phyloP scores from a whole-genome alignment of 495 filamentous ascomycete genomes.

The Aspergillus indologenus region DNA sequence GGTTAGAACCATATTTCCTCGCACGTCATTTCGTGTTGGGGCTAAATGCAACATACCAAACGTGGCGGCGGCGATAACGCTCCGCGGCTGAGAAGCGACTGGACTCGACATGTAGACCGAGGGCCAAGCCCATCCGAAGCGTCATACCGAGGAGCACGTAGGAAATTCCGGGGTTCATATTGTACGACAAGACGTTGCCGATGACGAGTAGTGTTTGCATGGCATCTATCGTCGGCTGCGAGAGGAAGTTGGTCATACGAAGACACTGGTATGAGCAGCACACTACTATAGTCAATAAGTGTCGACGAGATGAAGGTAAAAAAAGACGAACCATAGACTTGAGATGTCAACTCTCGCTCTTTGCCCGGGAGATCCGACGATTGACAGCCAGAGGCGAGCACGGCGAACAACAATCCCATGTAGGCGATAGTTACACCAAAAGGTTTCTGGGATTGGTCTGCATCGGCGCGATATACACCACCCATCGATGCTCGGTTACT shows the following conservation, averaged over 20 bases:
- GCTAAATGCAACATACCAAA: constrained; percentile 34
- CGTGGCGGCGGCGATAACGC: constrained; percentile 39
- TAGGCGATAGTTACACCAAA: constrained; percentile 62
- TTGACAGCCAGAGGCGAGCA: constrained; percentile 78
- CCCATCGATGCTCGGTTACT: constrained; percentile 55
- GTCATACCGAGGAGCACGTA: constrained; percentile 58
- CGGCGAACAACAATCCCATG: constrained; percentile 72
- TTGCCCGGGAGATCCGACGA: constrained; percentile 65
- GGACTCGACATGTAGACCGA: constrained; percentile 54
- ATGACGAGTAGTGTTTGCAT: constrained; percentile 58
- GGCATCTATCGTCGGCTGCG: constrained; percentile 54
- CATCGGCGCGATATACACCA: constrained; percentile 39
- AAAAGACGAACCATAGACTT: constrained; percentile 50
- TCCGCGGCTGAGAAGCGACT: constrained; percentile 43
- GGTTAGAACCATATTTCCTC: constrained; percentile 7
- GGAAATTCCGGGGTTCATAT: constrained; percentile 62
- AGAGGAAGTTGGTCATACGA: constrained; percentile 60
- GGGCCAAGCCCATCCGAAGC: constrained; percentile 54
- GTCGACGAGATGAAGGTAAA: not conserved
- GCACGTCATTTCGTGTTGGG: not conserved
- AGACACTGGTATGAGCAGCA: constrained; percentile 64
- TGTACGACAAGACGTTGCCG: constrained; percentile 60
- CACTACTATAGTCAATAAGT: constrained; percentile 31
- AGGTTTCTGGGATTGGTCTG: constrained; percentile 36
- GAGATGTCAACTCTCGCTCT: constrained; percentile 56